phyloP scores from a whole-genome alignment of 139 green algal genomes.

The Chlorella sp. region DNA sequence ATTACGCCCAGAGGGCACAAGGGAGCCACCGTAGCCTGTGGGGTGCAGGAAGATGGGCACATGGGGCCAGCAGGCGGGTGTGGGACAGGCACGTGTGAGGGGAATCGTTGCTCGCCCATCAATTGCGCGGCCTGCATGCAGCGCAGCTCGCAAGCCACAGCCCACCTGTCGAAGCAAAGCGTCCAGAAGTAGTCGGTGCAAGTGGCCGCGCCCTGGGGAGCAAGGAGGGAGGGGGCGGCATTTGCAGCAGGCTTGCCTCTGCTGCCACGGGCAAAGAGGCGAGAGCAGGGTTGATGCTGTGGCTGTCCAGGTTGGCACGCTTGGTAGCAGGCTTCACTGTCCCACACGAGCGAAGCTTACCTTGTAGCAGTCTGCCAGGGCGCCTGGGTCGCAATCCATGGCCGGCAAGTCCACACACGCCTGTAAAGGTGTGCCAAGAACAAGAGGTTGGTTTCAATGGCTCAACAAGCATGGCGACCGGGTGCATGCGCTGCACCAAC shows the following conservation, averaged over 20 bases:
- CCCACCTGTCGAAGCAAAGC: conserved; percentile 49
- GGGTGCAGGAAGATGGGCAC: neutral
- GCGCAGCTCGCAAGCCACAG: neutral
- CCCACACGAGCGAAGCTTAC: too few relatives aligned
- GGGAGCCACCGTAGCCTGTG: neutral
- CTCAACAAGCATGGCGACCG: neutral
- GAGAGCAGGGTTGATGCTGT: too few relatives aligned
- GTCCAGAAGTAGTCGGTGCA: conserved; percentile 62
- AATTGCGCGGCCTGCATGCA: neutral
- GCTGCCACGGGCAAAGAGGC: too few relatives aligned
- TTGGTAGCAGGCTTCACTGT: too few relatives aligned
- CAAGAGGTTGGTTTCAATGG: neutral
- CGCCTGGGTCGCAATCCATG: conserved; percentile 33
- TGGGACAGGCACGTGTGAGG: neutral
- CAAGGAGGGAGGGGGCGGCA: too few relatives aligned
- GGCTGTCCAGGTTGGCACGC: too few relatives aligned
- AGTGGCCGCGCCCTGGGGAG: conserved; percentile 23
- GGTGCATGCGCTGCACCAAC: neutral
- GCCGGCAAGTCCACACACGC: conserved; percentile 28
- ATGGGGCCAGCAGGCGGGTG: neutral
- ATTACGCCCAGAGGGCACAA: too few relatives aligned
- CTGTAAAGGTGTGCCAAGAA: too few relatives aligned
- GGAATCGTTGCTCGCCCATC: neutral
- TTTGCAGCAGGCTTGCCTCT: too few relatives aligned
- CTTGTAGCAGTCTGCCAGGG: conserved; percentile 40